Conservation (phyloP, 129 eudicot species). For the Centaurea solstitialis region DNA sequence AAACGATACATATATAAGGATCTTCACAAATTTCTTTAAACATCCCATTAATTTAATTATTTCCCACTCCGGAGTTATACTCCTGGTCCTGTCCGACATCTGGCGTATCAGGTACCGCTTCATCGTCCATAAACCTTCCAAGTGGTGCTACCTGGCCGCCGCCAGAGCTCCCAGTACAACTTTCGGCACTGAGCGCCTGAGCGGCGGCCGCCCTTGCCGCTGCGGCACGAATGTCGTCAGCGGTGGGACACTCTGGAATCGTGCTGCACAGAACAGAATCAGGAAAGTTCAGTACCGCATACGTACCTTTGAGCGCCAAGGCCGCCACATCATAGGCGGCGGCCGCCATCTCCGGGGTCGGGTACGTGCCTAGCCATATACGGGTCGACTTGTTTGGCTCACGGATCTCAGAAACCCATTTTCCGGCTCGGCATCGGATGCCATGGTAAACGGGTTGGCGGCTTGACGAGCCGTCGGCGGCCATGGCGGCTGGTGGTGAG, state of each 20-base stretch:
- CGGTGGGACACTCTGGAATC: constrained; percentile 41
- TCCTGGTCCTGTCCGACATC: constrained; percentile 41
- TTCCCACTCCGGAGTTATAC: constrained; percentile 27
- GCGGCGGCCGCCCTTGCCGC: constrained; percentile 36
- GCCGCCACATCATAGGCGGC: constrained; percentile 81
- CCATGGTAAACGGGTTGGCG: constrained; percentile 45
- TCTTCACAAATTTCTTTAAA: neutral
- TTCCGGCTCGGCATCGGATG: constrained; percentile 56
- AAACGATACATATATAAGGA: neutral
- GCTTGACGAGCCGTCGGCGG: constrained; percentile 18
- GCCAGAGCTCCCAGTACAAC: neutral
- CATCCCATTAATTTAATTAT: neutral
- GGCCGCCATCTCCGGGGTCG: constrained; percentile 74
- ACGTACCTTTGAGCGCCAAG: constrained; percentile 57
- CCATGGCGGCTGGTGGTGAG: too few species aligned
- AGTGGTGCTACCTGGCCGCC: constrained; percentile 30
- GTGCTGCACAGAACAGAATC: constrained; percentile 21
- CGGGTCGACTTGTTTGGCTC: constrained; percentile 61
- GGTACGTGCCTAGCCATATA: constrained; percentile 77
- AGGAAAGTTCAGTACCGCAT: constrained; percentile 59
- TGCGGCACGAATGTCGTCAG: constrained; percentile 56
- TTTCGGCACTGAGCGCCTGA: constrained; percentile 17
- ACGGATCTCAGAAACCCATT: constrained; percentile 79
- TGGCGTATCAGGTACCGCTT: constrained; percentile 40
- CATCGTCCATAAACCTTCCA: constrained; percentile 50